Percentiles rank a stretch among this genome's conserved stretches.
Conservation (phyloP, 768 basidiomycete species). For the Leccinellum luteum region DNA sequence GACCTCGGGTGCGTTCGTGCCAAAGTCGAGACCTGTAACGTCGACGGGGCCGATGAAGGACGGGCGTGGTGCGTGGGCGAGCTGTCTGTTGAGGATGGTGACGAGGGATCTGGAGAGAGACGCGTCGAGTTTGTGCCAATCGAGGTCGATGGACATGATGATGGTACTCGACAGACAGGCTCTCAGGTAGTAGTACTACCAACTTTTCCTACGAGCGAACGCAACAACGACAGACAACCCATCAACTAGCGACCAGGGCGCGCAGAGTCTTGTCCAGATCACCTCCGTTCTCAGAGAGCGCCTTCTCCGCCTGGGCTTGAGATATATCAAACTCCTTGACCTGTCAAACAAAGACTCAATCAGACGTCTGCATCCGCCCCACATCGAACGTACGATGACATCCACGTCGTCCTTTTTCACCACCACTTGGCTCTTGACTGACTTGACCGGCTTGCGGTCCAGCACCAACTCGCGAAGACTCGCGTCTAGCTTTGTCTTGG, state of each 20-base stretch:
- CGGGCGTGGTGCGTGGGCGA: constrained; percentile 69
- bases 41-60: constrained; percentile 94
- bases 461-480: constrained; percentile 49
- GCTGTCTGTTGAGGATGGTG: constrained; percentile 74
- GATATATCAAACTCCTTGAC: constrained; percentile 31
- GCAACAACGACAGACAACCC: background rate
- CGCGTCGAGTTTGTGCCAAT: constrained; percentile 82
- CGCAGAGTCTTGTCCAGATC: constrained; percentile 29
- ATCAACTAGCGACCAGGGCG: constrained; percentile 24
- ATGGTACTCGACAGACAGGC: background rate
- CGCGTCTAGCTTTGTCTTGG: constrained; percentile 32
- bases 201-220: no score
- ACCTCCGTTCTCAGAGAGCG: constrained; percentile 27
- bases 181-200: no score
- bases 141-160: constrained; percentile 90
- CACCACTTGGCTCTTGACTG: constrained; percentile 26
- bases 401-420: constrained; percentile 31
- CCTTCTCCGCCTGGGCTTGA: constrained; percentile 29
- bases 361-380: background rate
- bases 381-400: constrained; percentile 21
- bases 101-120: constrained; percentile 69
- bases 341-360: constrained; percentile 16
- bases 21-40: constrained; percentile 86
- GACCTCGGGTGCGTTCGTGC: constrained; percentile 75
- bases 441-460: constrained; percentile 54